phyloP scores from a whole-genome alignment of 2,329 filamentous ascomycete genomes.

The Aspergillus aculeatus region DNA sequence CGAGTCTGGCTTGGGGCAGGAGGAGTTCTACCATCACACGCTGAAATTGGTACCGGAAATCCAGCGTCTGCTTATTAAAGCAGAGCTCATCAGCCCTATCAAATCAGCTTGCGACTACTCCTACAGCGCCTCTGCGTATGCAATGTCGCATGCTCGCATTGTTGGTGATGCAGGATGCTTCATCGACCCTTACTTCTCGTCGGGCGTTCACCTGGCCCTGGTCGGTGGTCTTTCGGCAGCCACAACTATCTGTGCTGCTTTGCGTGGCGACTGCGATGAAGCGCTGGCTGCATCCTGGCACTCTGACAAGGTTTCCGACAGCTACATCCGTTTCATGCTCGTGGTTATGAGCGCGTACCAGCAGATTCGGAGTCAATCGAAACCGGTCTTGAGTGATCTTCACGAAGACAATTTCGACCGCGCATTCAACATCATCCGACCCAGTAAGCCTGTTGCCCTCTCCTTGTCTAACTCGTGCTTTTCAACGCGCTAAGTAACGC shows the following conservation, averaged over 20 bases:
- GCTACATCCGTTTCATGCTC: constrained; percentile 50
- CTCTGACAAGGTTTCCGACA: constrained; percentile 44
- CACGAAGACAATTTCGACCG: constrained; percentile 7
- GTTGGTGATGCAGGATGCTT: constrained; percentile 51
- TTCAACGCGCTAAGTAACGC: not conserved
- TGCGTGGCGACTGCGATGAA: constrained; percentile 36
- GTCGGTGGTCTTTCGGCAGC: constrained; percentile 47
- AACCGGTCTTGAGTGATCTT: not conserved
- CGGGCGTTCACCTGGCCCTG: constrained; percentile 49
- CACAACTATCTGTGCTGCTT: constrained; percentile 35
- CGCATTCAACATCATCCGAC: not conserved
- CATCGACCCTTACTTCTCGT: constrained; percentile 52
- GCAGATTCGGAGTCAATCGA: constrained; percentile 12
- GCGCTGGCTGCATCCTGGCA: constrained; percentile 42
- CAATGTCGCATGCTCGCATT: constrained; percentile 41
- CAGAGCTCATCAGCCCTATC: constrained; percentile 35
- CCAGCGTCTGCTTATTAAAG: constrained; percentile 32
- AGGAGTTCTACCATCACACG: constrained; percentile 15
- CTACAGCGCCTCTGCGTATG: constrained; percentile 48
- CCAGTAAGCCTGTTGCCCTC: not conserved
- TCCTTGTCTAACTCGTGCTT: not conserved
- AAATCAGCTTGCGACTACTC: constrained; percentile 50
- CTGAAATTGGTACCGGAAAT: constrained; percentile 16
- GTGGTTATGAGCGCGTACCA: constrained; percentile 24
- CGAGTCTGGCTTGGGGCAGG: not conserved